Evolutionary conservation across 306 rosid genomes (phyloP), one percentile per base, ranked within the genome.

Genomic region (Glycine latifolia): DNA sequence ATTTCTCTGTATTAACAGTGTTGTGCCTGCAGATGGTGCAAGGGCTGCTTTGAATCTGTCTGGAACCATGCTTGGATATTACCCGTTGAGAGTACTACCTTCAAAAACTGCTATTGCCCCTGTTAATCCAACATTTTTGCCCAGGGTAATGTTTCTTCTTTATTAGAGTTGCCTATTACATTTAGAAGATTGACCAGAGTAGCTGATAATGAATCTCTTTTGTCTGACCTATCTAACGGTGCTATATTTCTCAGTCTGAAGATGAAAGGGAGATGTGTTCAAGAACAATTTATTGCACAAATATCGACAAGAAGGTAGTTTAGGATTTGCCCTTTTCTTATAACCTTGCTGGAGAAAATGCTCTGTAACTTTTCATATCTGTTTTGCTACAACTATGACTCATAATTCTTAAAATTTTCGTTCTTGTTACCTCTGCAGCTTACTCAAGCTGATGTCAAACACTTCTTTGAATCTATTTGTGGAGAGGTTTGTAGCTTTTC

Each of bases 261-360:
- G 99, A 95, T 82, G 99, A 95, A 74, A 92, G 98, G 44, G 99
- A 95, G 91, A 95, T 95, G 99, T 95, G 99, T 87, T 93, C 98
- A 69, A 89, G 99, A 81, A 95, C 98, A 46, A 95, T 95, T 75
- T 95, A 95, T 59, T 95, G 99, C 91, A 95, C 99, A 52, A 95
- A 95, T 85, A 87, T 95, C 20, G 99, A 93, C 91, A 95, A 93
- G 92, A 95, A 91, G 99, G 99, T 93, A 87, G 46, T 60, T 71
- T 74, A 80, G 82, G 78, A 79, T 67, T 58, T 59, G 47, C 47
- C 49, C 35, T 8, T 58, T 39, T 68, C 60, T 62, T 56, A 48
- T 26, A 67, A 83, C 87, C 83, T 59, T 81, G 67, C 7, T 66
- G 0, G 55, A 47, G 73, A 60, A 72, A 76, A 33, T 76, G 10